phyloP scores from a whole-genome alignment of 2,329 filamentous ascomycete species.

The Botryosphaeria dothidea region DNA sequence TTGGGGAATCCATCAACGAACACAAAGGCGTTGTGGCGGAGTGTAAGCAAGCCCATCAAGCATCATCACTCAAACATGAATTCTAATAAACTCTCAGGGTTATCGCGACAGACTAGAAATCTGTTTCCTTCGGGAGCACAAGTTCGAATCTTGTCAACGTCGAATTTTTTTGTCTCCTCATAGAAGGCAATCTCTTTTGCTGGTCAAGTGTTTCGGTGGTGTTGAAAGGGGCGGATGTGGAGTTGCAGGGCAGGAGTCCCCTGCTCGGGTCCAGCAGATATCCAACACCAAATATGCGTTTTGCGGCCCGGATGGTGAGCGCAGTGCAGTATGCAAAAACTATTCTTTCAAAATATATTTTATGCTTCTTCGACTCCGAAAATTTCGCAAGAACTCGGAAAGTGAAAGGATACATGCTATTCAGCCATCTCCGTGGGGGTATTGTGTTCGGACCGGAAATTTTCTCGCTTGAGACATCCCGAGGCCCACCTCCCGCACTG shows the following conservation, averaged over 20 bases:
- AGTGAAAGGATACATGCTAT: too few species aligned
- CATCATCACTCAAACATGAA: too few species aligned
- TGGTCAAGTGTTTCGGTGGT: background rate
- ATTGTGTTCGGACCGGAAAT: background rate
- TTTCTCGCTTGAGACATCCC: conserved; percentile 12
- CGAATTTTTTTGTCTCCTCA: background rate
- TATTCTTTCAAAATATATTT: too few species aligned
- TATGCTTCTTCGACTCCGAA: too few species aligned
- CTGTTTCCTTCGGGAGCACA: conserved; percentile 19
- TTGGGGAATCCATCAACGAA: background rate
- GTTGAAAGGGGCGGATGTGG: background rate
- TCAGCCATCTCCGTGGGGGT: too few species aligned
- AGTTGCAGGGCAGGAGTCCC: background rate
- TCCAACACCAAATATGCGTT: too few species aligned
- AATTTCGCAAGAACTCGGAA: too few species aligned
- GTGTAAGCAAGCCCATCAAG: too few species aligned
- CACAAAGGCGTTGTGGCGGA: conserved; percentile 13
- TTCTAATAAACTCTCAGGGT: too few species aligned
- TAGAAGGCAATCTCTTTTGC: background rate
- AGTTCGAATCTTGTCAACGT: conserved; percentile 16
- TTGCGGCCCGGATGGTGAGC: too few species aligned
- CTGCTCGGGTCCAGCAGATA: background rate
- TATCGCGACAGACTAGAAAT: conserved; percentile 20
- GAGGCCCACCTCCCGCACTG: background rate
- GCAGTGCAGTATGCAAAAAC: too few species aligned